These are phyloP conservation scores for Apodospora peruviana DNA, from an alignment of 495 filamentous ascomycete genomes.

Conservation along the genomic window DNA sequence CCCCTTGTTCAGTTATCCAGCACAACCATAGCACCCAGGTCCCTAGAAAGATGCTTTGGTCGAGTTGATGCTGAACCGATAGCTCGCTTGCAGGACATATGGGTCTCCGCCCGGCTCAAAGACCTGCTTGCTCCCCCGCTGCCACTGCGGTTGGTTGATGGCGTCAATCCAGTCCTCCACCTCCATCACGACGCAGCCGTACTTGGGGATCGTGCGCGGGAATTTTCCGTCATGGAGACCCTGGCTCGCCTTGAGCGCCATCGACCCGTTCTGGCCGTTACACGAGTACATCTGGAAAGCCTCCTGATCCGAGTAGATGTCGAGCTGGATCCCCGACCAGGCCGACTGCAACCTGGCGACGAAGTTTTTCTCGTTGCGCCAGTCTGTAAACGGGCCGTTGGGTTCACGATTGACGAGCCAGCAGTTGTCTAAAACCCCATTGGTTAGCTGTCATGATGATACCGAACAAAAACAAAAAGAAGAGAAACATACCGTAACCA, in stretches of 20 bases:
- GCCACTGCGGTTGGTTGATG: slow-evolving; percentile 78
- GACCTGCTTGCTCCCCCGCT: slow-evolving; percentile 54
- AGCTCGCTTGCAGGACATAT: slow-evolving; percentile 60
- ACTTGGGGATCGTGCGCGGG: slow-evolving; percentile 52
- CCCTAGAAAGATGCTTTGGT: slow-evolving; percentile 16
- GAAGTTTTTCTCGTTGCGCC: slow-evolving; percentile 44
- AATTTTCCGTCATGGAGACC: slow-evolving; percentile 40
- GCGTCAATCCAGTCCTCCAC: slow-evolving; percentile 73
- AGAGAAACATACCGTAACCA: slow-evolving; percentile 60
- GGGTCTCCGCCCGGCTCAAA: slow-evolving; percentile 57
- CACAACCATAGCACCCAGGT: too few species aligned
- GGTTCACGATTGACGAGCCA: slow-evolving; percentile 39
- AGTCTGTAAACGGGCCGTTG: slow-evolving; percentile 48
- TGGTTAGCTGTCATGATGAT: neutral
- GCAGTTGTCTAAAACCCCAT: slow-evolving; percentile 40
- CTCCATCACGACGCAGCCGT: slow-evolving; percentile 68
- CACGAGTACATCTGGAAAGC: slow-evolving; percentile 77
- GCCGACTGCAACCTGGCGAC: slow-evolving; percentile 59
- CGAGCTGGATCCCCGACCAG: slow-evolving; percentile 66
- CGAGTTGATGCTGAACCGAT: slow-evolving; percentile 48
- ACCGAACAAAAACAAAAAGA: neutral
- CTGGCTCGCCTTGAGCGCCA: slow-evolving; percentile 59
- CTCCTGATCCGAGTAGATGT: slow-evolving; percentile 68
- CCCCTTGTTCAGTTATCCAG: neutral
- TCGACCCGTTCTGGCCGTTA: slow-evolving; percentile 62